A percentile compares a stretch with the other conserved stretches of the same genome.
phyloP scores from a whole-genome alignment of 2,329 filamentous ascomycete genomes.

The Phyllosticta citrichinensis region DNA sequence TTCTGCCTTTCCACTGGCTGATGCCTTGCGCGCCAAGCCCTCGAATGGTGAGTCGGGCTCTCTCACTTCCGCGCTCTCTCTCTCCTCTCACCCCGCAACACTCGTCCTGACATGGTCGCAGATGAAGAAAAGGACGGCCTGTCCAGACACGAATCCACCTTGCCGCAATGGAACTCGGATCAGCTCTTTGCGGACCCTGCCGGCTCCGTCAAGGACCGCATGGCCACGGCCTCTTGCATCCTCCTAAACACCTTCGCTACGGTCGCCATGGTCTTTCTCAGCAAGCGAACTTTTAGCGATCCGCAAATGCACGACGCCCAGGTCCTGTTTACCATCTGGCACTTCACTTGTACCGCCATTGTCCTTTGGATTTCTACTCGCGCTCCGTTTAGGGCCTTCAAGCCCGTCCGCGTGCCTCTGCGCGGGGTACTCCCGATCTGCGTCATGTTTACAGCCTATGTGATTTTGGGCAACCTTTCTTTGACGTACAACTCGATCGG shows the following conservation, averaged over 20 bases:
- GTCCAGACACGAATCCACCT: not conserved
- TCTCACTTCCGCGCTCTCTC: not conserved
- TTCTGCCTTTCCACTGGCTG: not conserved
- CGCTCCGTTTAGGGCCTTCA: constrained; percentile 35
- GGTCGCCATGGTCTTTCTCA: constrained; percentile 35
- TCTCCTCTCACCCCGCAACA: not conserved
- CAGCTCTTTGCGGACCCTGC: not conserved
- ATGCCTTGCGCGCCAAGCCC: not conserved
- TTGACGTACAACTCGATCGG: constrained; percentile 38
- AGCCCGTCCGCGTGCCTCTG: constrained; percentile 33
- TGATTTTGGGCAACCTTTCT: constrained; percentile 37
- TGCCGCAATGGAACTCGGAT: constrained; percentile 7
- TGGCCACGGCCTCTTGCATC: constrained; percentile 32
- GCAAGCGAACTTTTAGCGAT: constrained; percentile 37
- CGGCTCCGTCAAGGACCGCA: constrained; percentile 17
- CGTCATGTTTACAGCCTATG: constrained; percentile 37
- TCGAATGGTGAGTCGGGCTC: not conserved
- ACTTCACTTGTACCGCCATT: constrained; percentile 35
- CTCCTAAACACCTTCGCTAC: constrained; percentile 35
- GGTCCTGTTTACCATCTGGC: constrained; percentile 39
- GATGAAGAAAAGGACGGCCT: constrained; percentile 1
- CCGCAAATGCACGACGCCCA: constrained; percentile 35
- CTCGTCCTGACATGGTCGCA: constrained; percentile 1
- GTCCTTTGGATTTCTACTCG: constrained; percentile 34
- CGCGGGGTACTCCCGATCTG: constrained; percentile 37